Base-by-base conservation (phyloP, 805 yeast genomes). In the Cyberlindnera mycetangii region DNA sequence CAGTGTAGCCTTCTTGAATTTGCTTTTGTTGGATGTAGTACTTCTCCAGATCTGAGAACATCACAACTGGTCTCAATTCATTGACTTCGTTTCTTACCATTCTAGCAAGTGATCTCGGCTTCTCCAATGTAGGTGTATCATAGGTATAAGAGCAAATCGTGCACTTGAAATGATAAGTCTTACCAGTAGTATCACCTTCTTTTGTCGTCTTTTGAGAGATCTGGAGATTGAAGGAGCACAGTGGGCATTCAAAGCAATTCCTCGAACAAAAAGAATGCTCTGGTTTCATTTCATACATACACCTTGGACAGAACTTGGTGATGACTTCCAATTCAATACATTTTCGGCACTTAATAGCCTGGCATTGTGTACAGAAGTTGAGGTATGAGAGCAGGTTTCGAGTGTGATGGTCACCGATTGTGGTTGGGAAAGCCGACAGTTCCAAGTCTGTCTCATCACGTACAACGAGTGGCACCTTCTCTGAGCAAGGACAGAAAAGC, bases 401-500 rank as follows among this genome's bases (percentile, higher is more conserved):
- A 0, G 63, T 56, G 39, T 52, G 40, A 2, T 28, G 16, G 30
- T 55, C 53, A 1, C 10, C 6, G n/a, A 58, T 48, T 4, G 64
- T 58, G 3, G 42, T 28, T 1, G 64, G 63, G 39, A 51, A 54
- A 1, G 54, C 32, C 14, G 55, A 51, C 12, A 52, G 48, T 7
- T 45, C 40, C 7, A 48, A 34, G 2, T 46, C 24, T 17, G 44
- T 32, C 1, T 33, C 35, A 21, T 42, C 51, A 1, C 17, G 35
- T 7, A 31, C n/a, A 4, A 42, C 43, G 0, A 43, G 24, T 1
- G 57, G 50, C 2, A 58, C 40, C 5, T 42, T 41, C 32, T 60
- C 64, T 1, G 56, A 50, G 32, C 64, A 60, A 0, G 64, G 63
- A 32, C 64, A 60, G 38, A 60, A 60, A n/a, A 52, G 34, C 31